Percentiles rank a stretch among this genome's conserved stretches.
Conservation (phyloP, 768 basidiomycete species). For the Lepiota venenata region DNA sequence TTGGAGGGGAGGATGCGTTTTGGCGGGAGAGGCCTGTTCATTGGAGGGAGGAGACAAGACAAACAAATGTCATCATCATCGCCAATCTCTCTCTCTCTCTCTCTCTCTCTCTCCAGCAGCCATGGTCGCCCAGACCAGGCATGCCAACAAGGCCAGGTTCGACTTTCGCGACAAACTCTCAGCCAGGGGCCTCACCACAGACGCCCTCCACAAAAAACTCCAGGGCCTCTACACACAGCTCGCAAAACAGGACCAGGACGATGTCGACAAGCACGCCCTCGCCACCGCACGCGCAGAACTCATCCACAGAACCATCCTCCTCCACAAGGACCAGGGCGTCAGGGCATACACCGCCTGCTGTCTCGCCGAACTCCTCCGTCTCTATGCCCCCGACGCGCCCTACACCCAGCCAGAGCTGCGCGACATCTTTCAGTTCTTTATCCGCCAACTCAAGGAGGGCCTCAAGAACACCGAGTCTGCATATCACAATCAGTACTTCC, state of each 20-base stretch:
- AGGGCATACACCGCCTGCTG: slow-evolving; percentile 95
- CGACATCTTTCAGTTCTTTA: slow-evolving; percentile 98
- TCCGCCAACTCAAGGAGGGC: slow-evolving; percentile 73
- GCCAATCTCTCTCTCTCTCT: slow-evolving; percentile 15
- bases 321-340: slow-evolving; percentile 95
- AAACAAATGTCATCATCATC: slow-evolving; percentile 28
- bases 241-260: slow-evolving; percentile 83
- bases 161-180: slow-evolving; percentile 80
- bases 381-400: slow-evolving; percentile 97
- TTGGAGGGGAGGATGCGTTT: slow-evolving; percentile 74
- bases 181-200: slow-evolving; percentile 73
- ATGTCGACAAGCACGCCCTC: slow-evolving; percentile 73
- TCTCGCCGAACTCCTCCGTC: slow-evolving; percentile 86
- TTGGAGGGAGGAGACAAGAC: slow-evolving; percentile 22
- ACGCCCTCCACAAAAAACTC: slow-evolving; percentile 83
- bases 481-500: slow-evolving; percentile 92
- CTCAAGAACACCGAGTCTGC: slow-evolving; percentile 76
- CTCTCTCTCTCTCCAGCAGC: slow-evolving; percentile 18
- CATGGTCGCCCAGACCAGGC: slow-evolving; percentile 78
- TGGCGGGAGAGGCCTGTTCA: slow-evolving; percentile 27
- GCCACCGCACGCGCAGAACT: slow-evolving; percentile 72
- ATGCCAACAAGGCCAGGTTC: slow-evolving; percentile 58
- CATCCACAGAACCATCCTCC: slow-evolving; percentile 71
- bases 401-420: slow-evolving; percentile 86
- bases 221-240: slow-evolving; percentile 76